Base-by-base conservation (phyloP, 2,329 filamentous ascomycete genomes). In the Zymoseptoria pseudotritici region DNA sequence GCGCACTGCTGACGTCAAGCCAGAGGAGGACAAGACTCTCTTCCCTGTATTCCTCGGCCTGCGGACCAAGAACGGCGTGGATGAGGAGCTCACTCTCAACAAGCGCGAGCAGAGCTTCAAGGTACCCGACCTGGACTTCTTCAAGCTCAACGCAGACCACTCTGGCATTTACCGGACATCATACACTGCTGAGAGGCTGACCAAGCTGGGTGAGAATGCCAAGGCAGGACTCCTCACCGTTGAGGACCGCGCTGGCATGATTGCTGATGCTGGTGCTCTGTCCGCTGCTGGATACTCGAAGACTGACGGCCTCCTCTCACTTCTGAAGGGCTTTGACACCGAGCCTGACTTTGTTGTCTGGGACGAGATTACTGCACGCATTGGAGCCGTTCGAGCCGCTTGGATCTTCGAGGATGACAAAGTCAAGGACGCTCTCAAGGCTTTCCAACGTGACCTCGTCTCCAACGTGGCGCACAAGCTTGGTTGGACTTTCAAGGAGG, bases 141-240 rank as follows among this genome's bases (percentile, higher is more conserved):
- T 89, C 85, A 97, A 97, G 82, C 80, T 97, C 62, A 97, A 97
- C 72, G 91, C 93, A 17, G 91, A 97, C 72, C 93, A 97, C 75
- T 92, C 91, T 21, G 90, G 90, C 65, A 87, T 97, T 64, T 97
- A 95, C 80, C 86, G 93, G 61, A 97, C 92, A 0, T 90, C 87
- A 0, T 97, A 97, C 78, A 82, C 86, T 2, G 88, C 91, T 1
- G 87, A 90, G 69, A 87, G 93, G 42, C 83, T 97, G 52, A 82
- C 86, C 67, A 96, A 96, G 80, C 86, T 97, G 46, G 93, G 93
- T 24, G 79, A 91, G 71, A 90, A 92, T 58, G 93, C 91, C 53
- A 94, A 89, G 76, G 77, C 86, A 53, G 90, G 89, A 4, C 81
- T 92, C 9, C 79, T 97, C 58, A 87, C 85, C 10, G 91, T 96